Conservation (phyloP, 495 filamentous ascomycete species). For the Aspergillus carlsbadensis region DNA sequence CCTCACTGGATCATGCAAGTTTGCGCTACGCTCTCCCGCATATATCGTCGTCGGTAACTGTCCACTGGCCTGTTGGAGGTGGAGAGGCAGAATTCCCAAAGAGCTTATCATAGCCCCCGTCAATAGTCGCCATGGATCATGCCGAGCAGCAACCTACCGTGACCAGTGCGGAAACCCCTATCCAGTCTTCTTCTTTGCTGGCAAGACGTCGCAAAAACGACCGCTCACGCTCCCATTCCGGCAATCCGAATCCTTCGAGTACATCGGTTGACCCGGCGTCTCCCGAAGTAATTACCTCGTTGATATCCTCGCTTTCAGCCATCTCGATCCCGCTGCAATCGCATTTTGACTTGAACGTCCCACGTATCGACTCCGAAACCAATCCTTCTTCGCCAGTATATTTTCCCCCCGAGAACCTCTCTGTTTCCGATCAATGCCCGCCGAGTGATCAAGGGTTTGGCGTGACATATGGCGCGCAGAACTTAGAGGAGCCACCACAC, state of each 20-base stretch:
- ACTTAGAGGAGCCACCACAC: constrained; percentile 34
- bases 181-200: constrained; percentile 29
- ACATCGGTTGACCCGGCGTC: constrained; percentile 58
- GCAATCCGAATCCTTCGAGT: constrained; percentile 25
- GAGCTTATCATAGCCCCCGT: constrained; percentile 16
- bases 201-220: constrained; percentile 42
- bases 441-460: constrained; percentile 57
- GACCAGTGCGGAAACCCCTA: constrained; percentile 29
- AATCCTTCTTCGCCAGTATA: constrained; percentile 47
- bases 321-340: constrained; percentile 75
- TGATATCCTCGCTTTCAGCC: constrained; percentile 87
- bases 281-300: constrained; percentile 88
- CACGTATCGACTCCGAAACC: constrained; percentile 47
- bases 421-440: constrained; percentile 24
- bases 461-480: constrained; percentile 66
- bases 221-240: constrained; percentile 31
- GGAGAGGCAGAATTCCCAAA: constrained; percentile 13
- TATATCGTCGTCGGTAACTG: constrained; percentile 24
- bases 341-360: constrained; percentile 64
- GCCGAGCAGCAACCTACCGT: constrained; percentile 23
- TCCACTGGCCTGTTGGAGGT: constrained; percentile 11
- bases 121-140: constrained; percentile 39
- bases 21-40: constrained; percentile 20
- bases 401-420: constrained; percentile 35
- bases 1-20: constrained; percentile 29